These are phyloP conservation scores for Albizia julibrissin DNA, from an alignment of 306 rosid genomes.

Conservation along the genomic window DNA sequence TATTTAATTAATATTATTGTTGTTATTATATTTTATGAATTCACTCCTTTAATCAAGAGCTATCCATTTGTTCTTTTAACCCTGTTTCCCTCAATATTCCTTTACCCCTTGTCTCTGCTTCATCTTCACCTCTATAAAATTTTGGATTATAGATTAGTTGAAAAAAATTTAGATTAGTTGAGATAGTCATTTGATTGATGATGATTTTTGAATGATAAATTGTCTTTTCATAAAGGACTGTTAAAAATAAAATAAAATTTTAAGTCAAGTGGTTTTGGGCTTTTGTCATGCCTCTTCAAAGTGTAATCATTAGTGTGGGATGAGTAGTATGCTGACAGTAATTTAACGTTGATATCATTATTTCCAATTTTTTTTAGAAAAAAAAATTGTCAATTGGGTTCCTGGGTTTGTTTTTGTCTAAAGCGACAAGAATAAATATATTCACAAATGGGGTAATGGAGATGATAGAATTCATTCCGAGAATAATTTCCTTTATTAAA, in stretches of 20 bases:
- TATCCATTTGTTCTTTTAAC: slow-evolving; percentile 9
- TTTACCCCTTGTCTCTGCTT: neutral
- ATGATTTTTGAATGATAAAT: neutral
- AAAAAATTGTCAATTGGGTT: neutral
- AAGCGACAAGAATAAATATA: slow-evolving; percentile 42
- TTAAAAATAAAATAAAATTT: neutral
- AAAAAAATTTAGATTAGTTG: neutral
- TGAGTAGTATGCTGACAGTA: neutral
- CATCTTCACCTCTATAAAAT: neutral
- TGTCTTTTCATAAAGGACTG: neutral
- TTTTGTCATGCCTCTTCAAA: neutral
- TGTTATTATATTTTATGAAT: slow-evolving; percentile 6
- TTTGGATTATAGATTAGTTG: neutral
- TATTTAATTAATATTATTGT: neutral
- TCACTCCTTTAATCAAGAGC: neutral
- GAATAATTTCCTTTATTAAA: slow-evolving; percentile 40
- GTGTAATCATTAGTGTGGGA: neutral
- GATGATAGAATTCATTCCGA: slow-evolving; percentile 31
- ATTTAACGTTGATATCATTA: neutral
- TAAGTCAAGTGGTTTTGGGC: neutral
- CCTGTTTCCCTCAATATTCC: neutral
- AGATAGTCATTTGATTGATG: neutral
- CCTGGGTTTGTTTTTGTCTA: slow-evolving; percentile 21
- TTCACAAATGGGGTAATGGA: slow-evolving; percentile 24
- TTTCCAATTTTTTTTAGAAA: neutral